Percentiles rank a stretch among this genome's conserved stretches.
Conservation (phyloP, 2,329 filamentous ascomycete genomes). For the Botryosphaeria agaves region DNA sequence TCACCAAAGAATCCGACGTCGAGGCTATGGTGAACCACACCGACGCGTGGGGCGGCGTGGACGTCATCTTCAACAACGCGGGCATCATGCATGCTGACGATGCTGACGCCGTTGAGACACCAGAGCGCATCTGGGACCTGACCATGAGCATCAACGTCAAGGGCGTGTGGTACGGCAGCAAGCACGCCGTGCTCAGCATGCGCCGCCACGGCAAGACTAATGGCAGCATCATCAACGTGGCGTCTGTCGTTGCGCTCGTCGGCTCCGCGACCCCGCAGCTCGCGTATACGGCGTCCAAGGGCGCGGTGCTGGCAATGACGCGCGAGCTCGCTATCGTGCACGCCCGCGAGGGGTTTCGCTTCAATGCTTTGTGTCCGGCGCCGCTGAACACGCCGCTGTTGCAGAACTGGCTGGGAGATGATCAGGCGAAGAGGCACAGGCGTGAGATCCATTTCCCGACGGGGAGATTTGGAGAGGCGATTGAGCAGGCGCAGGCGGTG, state of each 20-base stretch:
- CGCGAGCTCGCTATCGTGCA: constrained; percentile 85
- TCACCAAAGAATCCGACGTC: constrained; percentile 70
- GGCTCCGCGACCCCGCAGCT: constrained; percentile 77
- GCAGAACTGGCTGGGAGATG: constrained; percentile 86
- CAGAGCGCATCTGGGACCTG: constrained; percentile 84
- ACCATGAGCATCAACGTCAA: constrained; percentile 94
- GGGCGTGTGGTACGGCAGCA: constrained; percentile 93
- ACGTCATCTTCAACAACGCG: constrained; percentile 94
- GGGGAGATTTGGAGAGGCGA: constrained; percentile 79
- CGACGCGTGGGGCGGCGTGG: constrained; percentile 73
- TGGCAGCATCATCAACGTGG: constrained; percentile 82
- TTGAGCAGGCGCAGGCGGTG: constrained; percentile 83
- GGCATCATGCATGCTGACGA: constrained; percentile 81
- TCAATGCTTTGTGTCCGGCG: constrained; percentile 81
- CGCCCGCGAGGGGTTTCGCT: constrained; percentile 73
- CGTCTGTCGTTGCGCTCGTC: constrained; percentile 73
- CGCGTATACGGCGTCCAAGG: constrained; percentile 88
- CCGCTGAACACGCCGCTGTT: constrained; percentile 54
- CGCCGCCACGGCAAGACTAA: constrained; percentile 63
- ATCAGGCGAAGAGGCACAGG: constrained; percentile 60
- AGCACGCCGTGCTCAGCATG: constrained; percentile 72
- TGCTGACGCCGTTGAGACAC: constrained; percentile 54
- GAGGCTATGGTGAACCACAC: constrained; percentile 55
- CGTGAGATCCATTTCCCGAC: constrained; percentile 81
- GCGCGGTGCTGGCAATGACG: constrained; percentile 77